Evolutionary conservation across 2,329 filamentous ascomycete species (phyloP).

Genomic region (Neospermospora avenae): DNA sequence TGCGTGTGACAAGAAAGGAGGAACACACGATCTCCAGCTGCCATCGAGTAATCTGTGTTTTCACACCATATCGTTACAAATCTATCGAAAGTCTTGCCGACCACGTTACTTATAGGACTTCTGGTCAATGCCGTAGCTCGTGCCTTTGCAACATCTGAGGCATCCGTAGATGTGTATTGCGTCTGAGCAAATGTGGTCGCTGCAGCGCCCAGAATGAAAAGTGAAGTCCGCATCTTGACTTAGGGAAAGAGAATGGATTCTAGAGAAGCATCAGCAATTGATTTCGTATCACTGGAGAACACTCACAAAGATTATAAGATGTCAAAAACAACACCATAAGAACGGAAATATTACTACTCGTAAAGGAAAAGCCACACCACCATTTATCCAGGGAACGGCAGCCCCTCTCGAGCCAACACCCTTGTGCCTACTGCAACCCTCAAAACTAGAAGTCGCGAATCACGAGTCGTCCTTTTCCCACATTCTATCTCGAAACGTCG

Average conservation of each 20-base stretch:
- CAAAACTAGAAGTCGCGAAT: neutral
- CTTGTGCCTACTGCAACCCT: neutral
- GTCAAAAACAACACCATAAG: neutral
- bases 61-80: conserved; percentile 69
- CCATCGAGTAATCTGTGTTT: conserved; percentile 67
- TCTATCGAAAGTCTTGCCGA: conserved; percentile 69
- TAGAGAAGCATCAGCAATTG: too few species aligned
- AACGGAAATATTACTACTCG: neutral
- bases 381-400: neutral
- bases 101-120: conserved; percentile 59
- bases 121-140: conserved; percentile 57
- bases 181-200: conserved; percentile 35
- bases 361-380: neutral
- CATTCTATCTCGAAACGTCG: too few species aligned
- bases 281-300: too few species aligned
- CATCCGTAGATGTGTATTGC: conserved; percentile 19
- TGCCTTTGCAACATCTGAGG: conserved; percentile 19
- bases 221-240: neutral
- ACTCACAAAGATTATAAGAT: neutral
- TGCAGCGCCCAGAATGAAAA: neutral
- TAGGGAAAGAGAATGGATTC: neutral
- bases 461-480: neutral
- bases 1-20: neutral
- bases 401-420: neutral
- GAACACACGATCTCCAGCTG: conserved; percentile 55